phyloP scores from a whole-genome alignment of 1,284 basidiomycete genomes.

The Pseudozyma pruni region DNA sequence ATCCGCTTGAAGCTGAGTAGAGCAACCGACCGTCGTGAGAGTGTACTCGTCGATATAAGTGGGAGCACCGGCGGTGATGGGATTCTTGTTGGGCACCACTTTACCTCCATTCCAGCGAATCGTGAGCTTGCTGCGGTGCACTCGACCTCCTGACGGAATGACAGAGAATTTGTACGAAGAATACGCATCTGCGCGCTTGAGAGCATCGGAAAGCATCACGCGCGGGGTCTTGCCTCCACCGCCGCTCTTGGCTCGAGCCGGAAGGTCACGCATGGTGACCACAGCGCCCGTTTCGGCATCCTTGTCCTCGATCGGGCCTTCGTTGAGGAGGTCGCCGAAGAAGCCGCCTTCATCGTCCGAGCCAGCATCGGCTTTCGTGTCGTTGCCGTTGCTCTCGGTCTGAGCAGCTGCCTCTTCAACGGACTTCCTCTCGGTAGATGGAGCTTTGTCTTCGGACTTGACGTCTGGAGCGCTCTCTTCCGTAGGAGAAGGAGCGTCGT shows the following conservation, averaged over 20 bases:
- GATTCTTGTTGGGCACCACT: slow-evolving; percentile 52
- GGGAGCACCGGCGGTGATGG: slow-evolving; percentile 69
- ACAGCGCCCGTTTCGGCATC: slow-evolving; percentile 43
- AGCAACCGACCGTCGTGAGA: slow-evolving; percentile 88
- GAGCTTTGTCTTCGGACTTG: background rate
- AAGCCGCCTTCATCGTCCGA: slow-evolving; percentile 73
- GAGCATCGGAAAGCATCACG: slow-evolving; percentile 58
- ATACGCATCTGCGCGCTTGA: slow-evolving; percentile 74
- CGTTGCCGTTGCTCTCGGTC: slow-evolving; percentile 1
- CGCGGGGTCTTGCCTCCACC: slow-evolving; percentile 59
- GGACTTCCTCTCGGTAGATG: background rate
- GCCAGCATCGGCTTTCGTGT: slow-evolving; percentile 15
- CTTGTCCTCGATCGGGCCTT: slow-evolving; percentile 78
- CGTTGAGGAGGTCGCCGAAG: slow-evolving; percentile 81
- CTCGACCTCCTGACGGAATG: slow-evolving; percentile 46
- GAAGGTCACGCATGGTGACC: slow-evolving; percentile 48
- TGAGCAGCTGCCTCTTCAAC: background rate
- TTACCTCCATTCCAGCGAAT: slow-evolving; percentile 62
- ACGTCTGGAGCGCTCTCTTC: background rate
- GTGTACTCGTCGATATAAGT: slow-evolving; percentile 75
- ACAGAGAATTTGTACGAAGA: slow-evolving; percentile 76
- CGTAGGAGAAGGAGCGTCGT: slow-evolving; percentile 6
- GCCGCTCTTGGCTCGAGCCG: slow-evolving; percentile 53
- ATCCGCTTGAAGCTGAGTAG: slow-evolving; percentile 82
- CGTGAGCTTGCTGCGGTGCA: slow-evolving; percentile 56